Base-by-base conservation (phyloP, 176 grass and related monocot genomes). In the Lolium multiflorum region DNA sequence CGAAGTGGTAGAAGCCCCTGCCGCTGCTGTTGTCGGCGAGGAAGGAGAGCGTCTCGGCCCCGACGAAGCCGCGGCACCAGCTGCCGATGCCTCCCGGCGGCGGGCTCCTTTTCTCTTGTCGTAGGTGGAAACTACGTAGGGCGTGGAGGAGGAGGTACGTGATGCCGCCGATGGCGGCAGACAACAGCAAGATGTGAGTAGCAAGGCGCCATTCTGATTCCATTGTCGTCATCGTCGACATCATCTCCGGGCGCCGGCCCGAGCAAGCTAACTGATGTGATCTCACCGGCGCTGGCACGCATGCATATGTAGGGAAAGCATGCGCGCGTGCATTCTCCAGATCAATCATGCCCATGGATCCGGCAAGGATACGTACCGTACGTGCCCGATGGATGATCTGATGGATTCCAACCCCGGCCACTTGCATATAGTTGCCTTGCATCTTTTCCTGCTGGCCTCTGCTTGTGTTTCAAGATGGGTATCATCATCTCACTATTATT, bases 1-100 rank as follows among this genome's bases (percentile, higher is more conserved):
- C 93, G 81, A 98, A 98, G 77, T 93, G 80, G 86, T 98, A 98
- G 69, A 98, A 90, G 31, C 95, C 95, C n/a, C 83, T 61, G 37
- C 83, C 85, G 85, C 95, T 87, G 70, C 90, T 77, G 39, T 90
- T 88, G 84, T 83, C 93, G 11, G 85, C 51, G 10, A 98, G 13
- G 85, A 98, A 98, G n/a, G 87, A 28, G 31, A 90, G 56, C 15
- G 93, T 98, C 91, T 98, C 95, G 41, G 74, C 74, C 16, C 74
- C 74, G 9, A 55, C 74, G 0, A 51, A 1, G 74, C 74, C 74
- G 9, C 74, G 49, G 25, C 7, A 37, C 74, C 74, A 76, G 16
- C 74, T 31, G 16, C 24, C 49, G 74, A 76, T 35, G 74, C 74
- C 74, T 3, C 74, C 25, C 74, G 74, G 74, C 49, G 74, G 74